Evolutionary conservation across 2,329 filamentous ascomycete genomes (phyloP), one percentile per base, ranked within the genome.

Genomic region (Penicillium palitans): DNA sequence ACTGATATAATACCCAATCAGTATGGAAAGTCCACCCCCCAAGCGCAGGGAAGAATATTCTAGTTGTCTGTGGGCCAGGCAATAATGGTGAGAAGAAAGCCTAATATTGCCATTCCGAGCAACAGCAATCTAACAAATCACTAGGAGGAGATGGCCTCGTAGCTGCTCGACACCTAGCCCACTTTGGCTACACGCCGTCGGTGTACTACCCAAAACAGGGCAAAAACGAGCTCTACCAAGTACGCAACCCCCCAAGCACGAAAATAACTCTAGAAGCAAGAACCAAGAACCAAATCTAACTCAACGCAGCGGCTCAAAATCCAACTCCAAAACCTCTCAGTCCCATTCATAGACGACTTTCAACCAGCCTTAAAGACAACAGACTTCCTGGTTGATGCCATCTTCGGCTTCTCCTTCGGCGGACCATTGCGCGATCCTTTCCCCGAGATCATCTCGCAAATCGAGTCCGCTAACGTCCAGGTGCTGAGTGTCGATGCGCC

Each of bases 381-480:
- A 2, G 89, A 97, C 71, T 90, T 96, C 65, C 78, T 99, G 53
- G 81, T 99, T 58, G 95, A 99, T 75, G 91, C 95, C 10, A 91
- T 99, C 61, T 99, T 99, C 72, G 92, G 90, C 8, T 99, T 99
- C 79, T 95, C 90, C 60, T 99, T 99, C 78, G 88, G 87, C 2
- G 93, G 93, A 7, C 88, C 95, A 64, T 88, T 99, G 53, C 87
- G 95, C n/a, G 91, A 96, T 64, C 95, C 95, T 1, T 99, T 98
- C 71, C 87, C 88, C 0, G 82, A 82, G 0, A 89, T 97, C 15
- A 96, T 99, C 66, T 80, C 84, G 60, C 87, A 89, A 8, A 81
- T 99, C 39, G 85, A 91, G 66, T 82, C 87, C 42, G 89, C 90
- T 6, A 83, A 83, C 27, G 70, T 95, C 8, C 90, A 92, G 0